Conservation (phyloP, 2,329 filamentous ascomycete genomes). For the Microdochium paspali region DNA sequence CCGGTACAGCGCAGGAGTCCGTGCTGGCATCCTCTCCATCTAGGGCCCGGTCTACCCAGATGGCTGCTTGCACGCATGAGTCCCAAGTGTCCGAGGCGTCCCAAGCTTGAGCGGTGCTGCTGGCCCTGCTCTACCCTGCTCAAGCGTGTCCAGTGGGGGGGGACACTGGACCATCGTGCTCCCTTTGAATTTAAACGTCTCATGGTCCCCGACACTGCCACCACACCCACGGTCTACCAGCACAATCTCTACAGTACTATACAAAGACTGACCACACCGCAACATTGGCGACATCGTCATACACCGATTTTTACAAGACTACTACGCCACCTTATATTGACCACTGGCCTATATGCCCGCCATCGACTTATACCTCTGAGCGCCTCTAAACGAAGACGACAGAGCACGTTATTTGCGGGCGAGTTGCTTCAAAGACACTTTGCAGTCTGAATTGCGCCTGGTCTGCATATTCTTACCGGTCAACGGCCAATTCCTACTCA, state of each 20-base stretch:
- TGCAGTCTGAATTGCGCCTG: too few relatives aligned
- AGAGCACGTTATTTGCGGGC: too few relatives aligned
- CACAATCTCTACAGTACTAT: constrained; percentile 1
- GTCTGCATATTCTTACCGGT: too few relatives aligned
- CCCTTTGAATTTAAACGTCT: neutral
- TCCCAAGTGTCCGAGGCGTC: neutral
- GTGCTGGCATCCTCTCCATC: too few relatives aligned
- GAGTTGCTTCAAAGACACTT: too few relatives aligned
- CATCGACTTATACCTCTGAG: neutral
- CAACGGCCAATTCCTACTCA: neutral
- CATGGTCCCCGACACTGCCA: neutral
- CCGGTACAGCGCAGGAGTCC: too few relatives aligned
- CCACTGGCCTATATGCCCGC: neutral
- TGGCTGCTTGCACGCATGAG: neutral
- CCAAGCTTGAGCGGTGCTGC: neutral
- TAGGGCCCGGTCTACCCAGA: too few relatives aligned
- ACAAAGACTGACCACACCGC: neutral
- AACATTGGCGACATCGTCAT: neutral
- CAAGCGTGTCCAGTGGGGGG: neutral
- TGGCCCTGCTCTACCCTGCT: neutral
- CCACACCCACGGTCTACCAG: constrained; percentile 1
- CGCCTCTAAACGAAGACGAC: neutral
- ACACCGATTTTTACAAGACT: neutral
- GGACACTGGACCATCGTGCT: neutral
- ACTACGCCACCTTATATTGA: neutral